These are phyloP conservation scores for Kalanchoe fedtschenkoi DNA, from an alignment of 164 flowering plant genomes.

Conservation along the genomic window DNA sequence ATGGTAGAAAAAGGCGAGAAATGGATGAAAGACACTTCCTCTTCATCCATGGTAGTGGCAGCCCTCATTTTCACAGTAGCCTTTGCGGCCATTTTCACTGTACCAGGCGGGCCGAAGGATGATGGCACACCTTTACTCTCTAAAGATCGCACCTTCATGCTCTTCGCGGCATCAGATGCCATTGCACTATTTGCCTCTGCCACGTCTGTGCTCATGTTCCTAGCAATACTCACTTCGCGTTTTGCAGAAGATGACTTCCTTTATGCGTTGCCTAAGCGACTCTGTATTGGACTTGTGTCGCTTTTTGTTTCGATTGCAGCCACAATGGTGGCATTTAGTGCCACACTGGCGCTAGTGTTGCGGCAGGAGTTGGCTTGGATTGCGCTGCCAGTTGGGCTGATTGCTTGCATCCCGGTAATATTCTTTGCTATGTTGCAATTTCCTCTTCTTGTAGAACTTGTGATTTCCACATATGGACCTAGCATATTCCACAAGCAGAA, in stretches of 20 bases:
- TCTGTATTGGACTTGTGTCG: conserved; percentile 2
- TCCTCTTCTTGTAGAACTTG: background rate
- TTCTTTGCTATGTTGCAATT: background rate
- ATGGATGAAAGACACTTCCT: conserved; percentile 13
- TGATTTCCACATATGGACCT: background rate
- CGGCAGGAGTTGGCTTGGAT: background rate
- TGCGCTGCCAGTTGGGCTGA: background rate
- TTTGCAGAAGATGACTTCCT: conserved; percentile 13
- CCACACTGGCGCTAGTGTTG: background rate
- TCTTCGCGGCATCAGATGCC: conserved; percentile 8
- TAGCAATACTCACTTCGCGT: conserved; percentile 11
- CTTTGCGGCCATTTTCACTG: conserved; percentile 7
- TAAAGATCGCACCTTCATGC: background rate
- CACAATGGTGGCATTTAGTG: conserved; percentile 11
- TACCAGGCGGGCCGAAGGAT: conserved; percentile 8
- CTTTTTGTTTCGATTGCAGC: conserved; percentile 8
- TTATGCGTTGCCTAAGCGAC: background rate
- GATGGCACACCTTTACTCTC: background rate
- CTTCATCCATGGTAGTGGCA: conserved; percentile 10
- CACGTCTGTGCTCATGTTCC: conserved; percentile 8
- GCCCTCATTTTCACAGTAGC: conserved; percentile 10
- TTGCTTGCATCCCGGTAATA: conserved; percentile 1
- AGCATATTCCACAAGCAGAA: conserved; percentile 1
- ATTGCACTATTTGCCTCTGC: conserved; percentile 3
- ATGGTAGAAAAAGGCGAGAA: conserved; percentile 8